Evolutionary conservation across 1,139 yeast species (phyloP).

Genomic region (Magnusiomyces sp.): DNA sequence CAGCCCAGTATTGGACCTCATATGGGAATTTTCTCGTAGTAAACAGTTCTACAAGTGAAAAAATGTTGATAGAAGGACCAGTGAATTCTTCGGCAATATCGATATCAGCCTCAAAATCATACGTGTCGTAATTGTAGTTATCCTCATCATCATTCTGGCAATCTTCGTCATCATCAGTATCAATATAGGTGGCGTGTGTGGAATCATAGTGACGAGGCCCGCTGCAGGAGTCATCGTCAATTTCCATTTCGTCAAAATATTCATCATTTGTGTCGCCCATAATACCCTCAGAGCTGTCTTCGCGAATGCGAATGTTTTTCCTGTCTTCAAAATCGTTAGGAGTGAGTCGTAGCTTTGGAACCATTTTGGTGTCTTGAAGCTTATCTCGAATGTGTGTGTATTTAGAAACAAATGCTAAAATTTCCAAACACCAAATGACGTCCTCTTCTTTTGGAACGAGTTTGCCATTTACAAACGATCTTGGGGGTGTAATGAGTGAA

Average conservation of each 20-base stretch:
- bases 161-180: constrained; percentile 45
- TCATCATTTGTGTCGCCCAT: too few relatives aligned
- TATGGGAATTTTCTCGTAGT: constrained; percentile 61
- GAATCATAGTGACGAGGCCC: constrained; percentile 3
- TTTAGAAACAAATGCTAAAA: constrained; percentile 86
- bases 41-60: constrained; percentile 86
- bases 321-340: constrained; percentile 7
- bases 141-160: constrained; percentile 8
- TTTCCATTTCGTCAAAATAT: constrained; percentile 16
- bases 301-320: not conserved
- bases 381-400: constrained; percentile 71
- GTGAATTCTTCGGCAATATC: constrained; percentile 38
- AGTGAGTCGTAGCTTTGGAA: constrained; percentile 35
- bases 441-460: constrained; percentile 87
- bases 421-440: constrained; percentile 85
- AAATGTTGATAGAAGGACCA: constrained; percentile 56
- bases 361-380: constrained; percentile 61
- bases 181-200: constrained; percentile 9
- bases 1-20: constrained; percentile 93
- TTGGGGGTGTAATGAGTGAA: constrained; percentile 22
- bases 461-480: constrained; percentile 65
- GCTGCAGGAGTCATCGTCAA: constrained; percentile 15
- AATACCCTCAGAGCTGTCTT: constrained; percentile 1
- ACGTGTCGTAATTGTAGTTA: constrained; percentile 50
- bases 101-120: constrained; percentile 39